phyloP scores from a whole-genome alignment of 805 yeast species.

The Metschnikowia orientalis region DNA sequence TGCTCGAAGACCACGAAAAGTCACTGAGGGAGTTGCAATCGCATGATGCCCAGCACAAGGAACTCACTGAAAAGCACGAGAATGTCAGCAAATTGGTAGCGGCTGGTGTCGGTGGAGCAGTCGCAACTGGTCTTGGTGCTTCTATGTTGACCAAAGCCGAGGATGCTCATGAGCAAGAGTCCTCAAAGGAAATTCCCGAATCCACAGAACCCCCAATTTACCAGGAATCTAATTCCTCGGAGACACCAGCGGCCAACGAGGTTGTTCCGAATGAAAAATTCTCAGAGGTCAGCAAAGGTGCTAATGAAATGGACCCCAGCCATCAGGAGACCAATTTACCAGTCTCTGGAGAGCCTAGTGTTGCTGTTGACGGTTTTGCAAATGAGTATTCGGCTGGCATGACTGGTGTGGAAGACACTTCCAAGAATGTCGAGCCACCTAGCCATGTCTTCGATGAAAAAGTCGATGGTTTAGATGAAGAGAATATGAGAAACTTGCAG shows the following conservation, averaged over 20 bases:
- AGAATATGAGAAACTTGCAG: conserved; percentile 14
- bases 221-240: too few species aligned
- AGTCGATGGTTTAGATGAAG: conserved; percentile 16
- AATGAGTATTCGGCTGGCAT: conserved; percentile 14
- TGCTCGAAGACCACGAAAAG: conserved; percentile 7
- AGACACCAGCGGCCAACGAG: neutral
- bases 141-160: too few species aligned
- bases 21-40: conserved; percentile 2
- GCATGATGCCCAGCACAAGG: conserved; percentile 8
- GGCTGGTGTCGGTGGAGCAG: conserved; percentile 5
- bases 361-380: conserved; percentile 7
- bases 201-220: too few species aligned
- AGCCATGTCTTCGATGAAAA: conserved; percentile 22
- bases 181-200: too few species aligned
- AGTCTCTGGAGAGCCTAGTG: neutral
- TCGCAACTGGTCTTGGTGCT: too few species aligned
- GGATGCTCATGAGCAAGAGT: too few species aligned
- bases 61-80: conserved; percentile 5
- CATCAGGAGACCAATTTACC: neutral
- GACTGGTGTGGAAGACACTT: conserved; percentile 22
- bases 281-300: conserved; percentile 1
- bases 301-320: conserved; percentile 1
- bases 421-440: conserved; percentile 9
- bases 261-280: neutral
- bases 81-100: conserved; percentile 2